Evolutionary conservation across 2,329 filamentous ascomycete genomes (phyloP).

Genomic region (Bertia moriformis): DNA sequence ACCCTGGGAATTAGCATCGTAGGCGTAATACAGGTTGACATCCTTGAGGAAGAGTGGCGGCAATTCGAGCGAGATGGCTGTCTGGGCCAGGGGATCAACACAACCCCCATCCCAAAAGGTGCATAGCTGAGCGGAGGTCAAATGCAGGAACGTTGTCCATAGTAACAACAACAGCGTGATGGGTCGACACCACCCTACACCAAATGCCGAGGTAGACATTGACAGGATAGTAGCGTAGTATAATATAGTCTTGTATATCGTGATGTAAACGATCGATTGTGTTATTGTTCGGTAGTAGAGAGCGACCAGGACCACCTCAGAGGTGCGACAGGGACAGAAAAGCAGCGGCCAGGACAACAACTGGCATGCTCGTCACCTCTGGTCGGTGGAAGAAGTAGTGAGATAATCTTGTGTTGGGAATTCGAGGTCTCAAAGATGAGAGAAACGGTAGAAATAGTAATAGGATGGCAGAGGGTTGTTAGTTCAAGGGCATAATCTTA

Average conservation of each 20-base stretch:
- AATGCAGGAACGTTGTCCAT: slow-evolving; percentile 3
- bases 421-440: too few relatives aligned
- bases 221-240: neutral
- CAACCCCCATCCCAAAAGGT: slow-evolving; percentile 17
- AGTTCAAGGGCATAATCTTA: too few relatives aligned
- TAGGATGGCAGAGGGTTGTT: too few relatives aligned
- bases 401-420: too few relatives aligned
- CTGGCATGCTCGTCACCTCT: neutral
- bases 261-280: too few relatives aligned
- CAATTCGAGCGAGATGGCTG: slow-evolving; percentile 15
- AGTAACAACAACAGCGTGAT: neutral
- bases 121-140: slow-evolving; percentile 14
- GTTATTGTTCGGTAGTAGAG: too few relatives aligned
- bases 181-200: neutral
- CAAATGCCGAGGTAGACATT: neutral
- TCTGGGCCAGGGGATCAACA: slow-evolving; percentile 20
- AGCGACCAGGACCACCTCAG: too few relatives aligned
- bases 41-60: slow-evolving; percentile 15
- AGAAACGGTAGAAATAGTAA: too few relatives aligned
- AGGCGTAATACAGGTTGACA: slow-evolving; percentile 17
- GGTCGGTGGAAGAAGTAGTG: neutral
- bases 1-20: slow-evolving; percentile 14
- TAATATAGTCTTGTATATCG: too few relatives aligned
- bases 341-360: neutral
- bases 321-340: too few relatives aligned